phyloP scores from a whole-genome alignment of 306 rosid genomes.

The Luffa acutangula region DNA sequence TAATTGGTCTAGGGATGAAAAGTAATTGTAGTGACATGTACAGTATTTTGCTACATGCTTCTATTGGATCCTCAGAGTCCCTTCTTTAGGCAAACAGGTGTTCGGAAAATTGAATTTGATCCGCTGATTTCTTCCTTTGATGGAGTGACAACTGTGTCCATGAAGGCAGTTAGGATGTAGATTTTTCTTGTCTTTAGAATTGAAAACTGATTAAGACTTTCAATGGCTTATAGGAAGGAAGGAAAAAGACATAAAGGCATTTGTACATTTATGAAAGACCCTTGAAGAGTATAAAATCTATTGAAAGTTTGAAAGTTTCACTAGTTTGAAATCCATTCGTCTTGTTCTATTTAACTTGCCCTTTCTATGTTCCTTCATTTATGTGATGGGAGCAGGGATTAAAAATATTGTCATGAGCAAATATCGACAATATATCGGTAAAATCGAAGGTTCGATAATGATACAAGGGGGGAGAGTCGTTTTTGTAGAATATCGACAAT shows the following conservation, averaged over 20 bases:
- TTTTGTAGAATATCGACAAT: no score
- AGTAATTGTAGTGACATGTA: neutral
- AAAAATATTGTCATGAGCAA: no score
- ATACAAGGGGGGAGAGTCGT: no score
- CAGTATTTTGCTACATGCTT: neutral
- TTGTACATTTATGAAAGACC: neutral
- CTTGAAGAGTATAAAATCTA: neutral
- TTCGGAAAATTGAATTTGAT: neutral
- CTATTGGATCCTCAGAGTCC: neutral
- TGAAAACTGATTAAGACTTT: neutral
- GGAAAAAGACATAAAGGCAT: neutral
- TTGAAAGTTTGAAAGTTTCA: neutral
- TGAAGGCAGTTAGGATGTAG: neutral
- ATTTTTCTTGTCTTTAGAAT: neutral
- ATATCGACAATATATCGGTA: no score
- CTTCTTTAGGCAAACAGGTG: neutral
- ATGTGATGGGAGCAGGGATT: neutral
- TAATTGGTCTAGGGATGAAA: conserved; percentile 52
- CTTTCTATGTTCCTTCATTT: neutral
- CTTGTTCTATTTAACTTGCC: neutral
- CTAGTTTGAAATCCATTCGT: neutral
- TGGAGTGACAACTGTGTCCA: neutral
- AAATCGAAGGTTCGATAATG: no score
- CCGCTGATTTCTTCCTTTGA: neutral
- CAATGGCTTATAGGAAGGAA: neutral